phyloP scores from a whole-genome alignment of 257 asterid species.

The Linaria vulgaris region DNA sequence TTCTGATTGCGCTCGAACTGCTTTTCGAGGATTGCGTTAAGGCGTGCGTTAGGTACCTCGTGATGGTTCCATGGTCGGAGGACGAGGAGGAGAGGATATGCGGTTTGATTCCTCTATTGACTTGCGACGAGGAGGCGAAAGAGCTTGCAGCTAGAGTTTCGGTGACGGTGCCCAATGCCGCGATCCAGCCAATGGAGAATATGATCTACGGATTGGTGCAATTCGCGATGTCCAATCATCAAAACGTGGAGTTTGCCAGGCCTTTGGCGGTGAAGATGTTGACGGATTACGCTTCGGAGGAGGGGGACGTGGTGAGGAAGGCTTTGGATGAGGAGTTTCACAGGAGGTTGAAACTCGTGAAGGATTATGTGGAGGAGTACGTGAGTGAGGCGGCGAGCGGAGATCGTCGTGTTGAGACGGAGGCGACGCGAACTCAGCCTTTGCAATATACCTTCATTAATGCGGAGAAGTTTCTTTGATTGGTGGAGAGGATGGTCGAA shows the following conservation, averaged over 20 bases:
- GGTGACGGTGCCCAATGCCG: conserved; percentile 31
- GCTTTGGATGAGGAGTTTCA: conserved; percentile 74
- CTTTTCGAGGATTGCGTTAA: too few relatives aligned
- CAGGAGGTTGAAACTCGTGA: conserved; percentile 65
- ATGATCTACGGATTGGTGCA: conserved; percentile 76
- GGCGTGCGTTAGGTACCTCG: too few relatives aligned
- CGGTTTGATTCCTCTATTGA: too few relatives aligned
- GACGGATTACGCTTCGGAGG: conserved; percentile 76
- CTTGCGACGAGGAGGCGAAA: too few relatives aligned
- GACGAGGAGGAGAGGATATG: too few relatives aligned
- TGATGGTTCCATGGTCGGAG: too few relatives aligned
- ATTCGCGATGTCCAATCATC: conserved; percentile 66
- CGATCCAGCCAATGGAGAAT: too few relatives aligned
- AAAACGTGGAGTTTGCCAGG: conserved; percentile 72
- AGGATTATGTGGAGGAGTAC: conserved; percentile 83
- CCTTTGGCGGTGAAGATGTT: conserved; percentile 83
- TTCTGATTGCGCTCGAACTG: too few relatives aligned
- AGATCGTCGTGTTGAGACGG: conserved; percentile 69
- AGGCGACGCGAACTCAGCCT: too few relatives aligned
- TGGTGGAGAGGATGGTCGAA: conserved; percentile 97
- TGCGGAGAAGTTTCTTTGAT: conserved; percentile 85
- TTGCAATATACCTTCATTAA: too few relatives aligned
- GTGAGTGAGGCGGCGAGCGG: conserved; percentile 78
- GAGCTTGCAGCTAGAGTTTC: conserved; percentile 73
- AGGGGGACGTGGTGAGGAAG: conserved; percentile 45